A percentile compares a stretch with the other conserved stretches of the same genome.
Evolutionary conservation across 202 grass and related monocot genomes (phyloP).

Genomic region (Alloteropsis angusta): DNA sequence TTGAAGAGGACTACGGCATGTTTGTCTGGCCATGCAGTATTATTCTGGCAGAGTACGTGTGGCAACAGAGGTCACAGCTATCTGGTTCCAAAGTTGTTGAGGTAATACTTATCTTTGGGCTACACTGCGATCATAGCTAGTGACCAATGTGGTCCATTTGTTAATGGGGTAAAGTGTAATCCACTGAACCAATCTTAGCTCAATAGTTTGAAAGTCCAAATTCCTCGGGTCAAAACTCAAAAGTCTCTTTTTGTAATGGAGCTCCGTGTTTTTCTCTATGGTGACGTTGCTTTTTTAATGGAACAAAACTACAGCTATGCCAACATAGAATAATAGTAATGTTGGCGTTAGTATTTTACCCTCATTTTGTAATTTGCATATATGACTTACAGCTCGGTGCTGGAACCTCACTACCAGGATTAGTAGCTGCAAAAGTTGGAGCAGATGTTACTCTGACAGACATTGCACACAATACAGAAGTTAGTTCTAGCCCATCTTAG

Average conservation of each 20-base stretch:
- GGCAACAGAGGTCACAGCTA: slow-evolving; percentile 65
- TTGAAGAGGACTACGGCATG: slow-evolving; percentile 83
- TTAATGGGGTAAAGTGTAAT: not conserved
- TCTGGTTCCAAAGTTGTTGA: slow-evolving; percentile 47
- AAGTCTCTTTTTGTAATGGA: not conserved
- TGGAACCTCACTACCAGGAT: slow-evolving; percentile 80
- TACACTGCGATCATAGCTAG: not conserved
- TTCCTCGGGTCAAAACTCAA: not conserved
- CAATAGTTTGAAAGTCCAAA: not conserved
- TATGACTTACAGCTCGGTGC: slow-evolving; percentile 48
- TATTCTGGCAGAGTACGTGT: slow-evolving; percentile 79
- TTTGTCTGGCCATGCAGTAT: slow-evolving; percentile 87
- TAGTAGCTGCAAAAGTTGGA: slow-evolving; percentile 79
- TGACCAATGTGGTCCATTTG: not conserved
- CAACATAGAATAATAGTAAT: not conserved
- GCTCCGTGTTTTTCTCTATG: not conserved
- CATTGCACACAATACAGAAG: slow-evolving; percentile 49
- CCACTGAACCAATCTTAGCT: not conserved
- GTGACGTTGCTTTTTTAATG: not conserved
- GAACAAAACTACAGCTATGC: not conserved
- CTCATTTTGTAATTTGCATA: not conserved
- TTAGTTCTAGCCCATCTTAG: slow-evolving; percentile 1
- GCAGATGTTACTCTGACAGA: slow-evolving; percentile 70
- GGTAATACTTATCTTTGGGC: slow-evolving; percentile 25
- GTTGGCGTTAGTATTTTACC: not conserved